A percentile compares a stretch with the other conserved stretches of the same genome.
These are phyloP conservation scores for Cephaloascus albidus DNA, from an alignment of 805 yeast species.

Conservation along the genomic window DNA sequence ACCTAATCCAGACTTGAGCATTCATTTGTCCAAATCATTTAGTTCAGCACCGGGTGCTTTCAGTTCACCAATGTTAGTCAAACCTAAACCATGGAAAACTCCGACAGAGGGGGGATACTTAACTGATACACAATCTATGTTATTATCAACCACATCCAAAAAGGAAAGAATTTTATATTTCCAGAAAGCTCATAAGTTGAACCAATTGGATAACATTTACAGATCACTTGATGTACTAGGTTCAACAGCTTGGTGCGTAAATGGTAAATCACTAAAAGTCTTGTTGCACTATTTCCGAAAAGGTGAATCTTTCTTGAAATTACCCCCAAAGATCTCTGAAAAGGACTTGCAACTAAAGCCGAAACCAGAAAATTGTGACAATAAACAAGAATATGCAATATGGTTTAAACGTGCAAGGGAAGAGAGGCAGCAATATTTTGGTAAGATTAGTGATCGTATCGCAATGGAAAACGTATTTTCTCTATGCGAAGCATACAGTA, in stretches of 20 bases:
- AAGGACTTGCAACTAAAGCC: conserved; percentile 1
- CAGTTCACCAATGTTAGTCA: conserved; percentile 26
- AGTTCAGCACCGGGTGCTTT: conserved; percentile 6
- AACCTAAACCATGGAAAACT: conserved; percentile 25
- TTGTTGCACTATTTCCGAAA: conserved; percentile 11
- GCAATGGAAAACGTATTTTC: background rate
- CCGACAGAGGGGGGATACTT: conserved; percentile 26
- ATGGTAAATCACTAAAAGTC: conserved; percentile 13
- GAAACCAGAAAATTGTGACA: background rate
- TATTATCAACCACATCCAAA: conserved; percentile 12
- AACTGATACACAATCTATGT: conserved; percentile 12
- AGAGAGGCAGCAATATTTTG: conserved; percentile 5
- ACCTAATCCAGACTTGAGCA: conserved; percentile 12
- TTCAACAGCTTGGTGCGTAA: conserved; percentile 24
- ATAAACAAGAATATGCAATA: background rate
- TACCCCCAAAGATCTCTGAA: conserved; percentile 13
- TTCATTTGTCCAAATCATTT: conserved; percentile 6
- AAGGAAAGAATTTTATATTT: conserved; percentile 10
- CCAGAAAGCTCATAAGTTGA: conserved; percentile 16
- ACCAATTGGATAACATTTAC: conserved; percentile 21
- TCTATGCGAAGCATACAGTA: conserved; percentile 16
- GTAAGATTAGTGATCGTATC: conserved; percentile 8
- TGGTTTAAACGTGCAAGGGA: background rate
- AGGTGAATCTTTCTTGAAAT: conserved; percentile 10
- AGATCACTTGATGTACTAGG: conserved; percentile 19